Conservation (phyloP, 192 early-diverging fungal species). For the Rhizophagus clarus region DNA sequence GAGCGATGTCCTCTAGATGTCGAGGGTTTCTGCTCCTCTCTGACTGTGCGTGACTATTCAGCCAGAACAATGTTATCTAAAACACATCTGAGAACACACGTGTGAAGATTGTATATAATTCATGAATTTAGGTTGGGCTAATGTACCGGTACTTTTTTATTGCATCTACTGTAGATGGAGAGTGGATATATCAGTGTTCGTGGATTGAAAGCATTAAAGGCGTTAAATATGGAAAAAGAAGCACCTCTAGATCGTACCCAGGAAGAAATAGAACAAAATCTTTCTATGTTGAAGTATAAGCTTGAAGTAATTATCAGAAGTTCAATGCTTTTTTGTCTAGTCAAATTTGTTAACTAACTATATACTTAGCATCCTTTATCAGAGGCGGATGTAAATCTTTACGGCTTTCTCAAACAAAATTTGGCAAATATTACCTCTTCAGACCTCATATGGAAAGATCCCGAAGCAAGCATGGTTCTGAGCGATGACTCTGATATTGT, state of each 20-base stretch:
- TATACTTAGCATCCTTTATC: background rate
- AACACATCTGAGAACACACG: background rate
- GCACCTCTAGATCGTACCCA: background rate
- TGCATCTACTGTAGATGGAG: background rate
- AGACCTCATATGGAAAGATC: constrained; percentile 17
- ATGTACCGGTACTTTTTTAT: background rate
- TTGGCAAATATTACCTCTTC: background rate
- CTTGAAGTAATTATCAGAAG: no score
- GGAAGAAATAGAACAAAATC: constrained; percentile 5
- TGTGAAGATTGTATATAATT: background rate
- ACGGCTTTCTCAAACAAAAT: background rate
- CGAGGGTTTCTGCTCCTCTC: no score
- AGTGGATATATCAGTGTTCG: background rate
- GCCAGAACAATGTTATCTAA: constrained; percentile 28
- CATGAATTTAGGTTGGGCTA: background rate
- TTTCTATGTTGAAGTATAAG: background rate
- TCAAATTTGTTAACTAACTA: background rate
- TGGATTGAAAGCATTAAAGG: background rate
- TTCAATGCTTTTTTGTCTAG: constrained; percentile 8
- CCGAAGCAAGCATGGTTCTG: constrained; percentile 3
- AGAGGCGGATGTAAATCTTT: constrained; percentile 9
- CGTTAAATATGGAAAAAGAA: background rate
- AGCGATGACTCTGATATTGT: constrained; percentile 2
- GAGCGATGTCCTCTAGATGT: no score
- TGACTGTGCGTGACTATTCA: no score